Evolutionary conservation across 202 grass and related monocot genomes (phyloP), one percentile per base, ranked within the genome.

Genomic region (Brachypodium distachyon): DNA sequence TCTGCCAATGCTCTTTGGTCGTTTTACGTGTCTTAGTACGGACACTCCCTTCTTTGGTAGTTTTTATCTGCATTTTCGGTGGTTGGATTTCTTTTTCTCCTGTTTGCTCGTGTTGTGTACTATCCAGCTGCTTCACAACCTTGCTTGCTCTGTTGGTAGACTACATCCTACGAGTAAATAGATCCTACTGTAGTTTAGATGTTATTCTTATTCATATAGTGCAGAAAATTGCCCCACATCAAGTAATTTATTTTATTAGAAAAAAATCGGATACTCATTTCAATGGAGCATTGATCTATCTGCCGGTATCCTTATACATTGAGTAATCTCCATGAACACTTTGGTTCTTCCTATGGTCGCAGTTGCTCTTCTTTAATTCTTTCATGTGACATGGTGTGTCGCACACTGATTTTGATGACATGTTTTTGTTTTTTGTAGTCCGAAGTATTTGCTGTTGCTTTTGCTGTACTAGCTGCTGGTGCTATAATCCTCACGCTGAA

Each of bases 391-490:
- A 41, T 57, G 27, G 7, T 76, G 37, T 2, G 28, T 34, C 9
- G 9, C 18, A 7, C 39, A 12, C 10, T 67, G 67, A 72, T 42
- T 83, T 76, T 0, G 3, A 70, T 51, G 16, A 27, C 7, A 33
- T 34, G 60, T 12, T 27, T 61, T 75, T 84, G 42, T 32, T n/a
- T 86, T 85, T 72, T 81, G 63, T 42, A 97, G 91, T 97, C 94
- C 60, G 84, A 94, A 92, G 94, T 97, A 67, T 97, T 97, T 77
- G 88, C 91, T 47, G 94, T 97, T 74, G 94, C 91, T 36, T 97
- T 97, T 84, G 91, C 91, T 19, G 82, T 97, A 64, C 92, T 97
- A 66, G 94, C 94, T 57, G 91, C 91, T 51, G 91, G 94, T 73
- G 94, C 94, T 65, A 81, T 94, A 68, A 83, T 94, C 69, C 94